These are phyloP conservation scores for Linum tenue DNA, from an alignment of 345 rosid species.

Conservation along the genomic window DNA sequence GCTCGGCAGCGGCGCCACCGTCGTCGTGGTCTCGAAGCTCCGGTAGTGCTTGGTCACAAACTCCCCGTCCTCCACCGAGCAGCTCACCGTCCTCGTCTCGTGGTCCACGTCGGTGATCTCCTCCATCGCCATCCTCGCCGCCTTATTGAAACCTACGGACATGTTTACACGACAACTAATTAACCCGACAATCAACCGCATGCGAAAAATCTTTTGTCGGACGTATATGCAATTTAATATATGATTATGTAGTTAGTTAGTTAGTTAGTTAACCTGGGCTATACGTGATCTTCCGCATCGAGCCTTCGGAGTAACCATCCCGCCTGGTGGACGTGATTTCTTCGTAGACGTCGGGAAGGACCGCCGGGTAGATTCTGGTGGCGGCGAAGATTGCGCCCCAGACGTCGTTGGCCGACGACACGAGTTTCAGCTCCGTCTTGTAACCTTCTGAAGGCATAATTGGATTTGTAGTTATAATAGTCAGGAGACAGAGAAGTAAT, in stretches of 20 bases:
- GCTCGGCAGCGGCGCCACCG: background rate
- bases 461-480: no score
- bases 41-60: background rate
- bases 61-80: background rate
- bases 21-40: background rate
- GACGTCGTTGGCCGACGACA: background rate
- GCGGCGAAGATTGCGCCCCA: background rate
- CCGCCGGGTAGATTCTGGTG: background rate
- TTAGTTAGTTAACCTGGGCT: background rate
- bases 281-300: background rate
- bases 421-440: background rate
- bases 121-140: background rate
- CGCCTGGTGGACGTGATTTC: background rate
- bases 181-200: no score
- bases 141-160: background rate
- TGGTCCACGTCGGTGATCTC: background rate
- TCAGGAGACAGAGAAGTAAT: no score
- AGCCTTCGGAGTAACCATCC: background rate
- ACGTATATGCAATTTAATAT: no score
- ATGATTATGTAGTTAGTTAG: no score
- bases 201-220: no score
- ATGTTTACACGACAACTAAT: background rate
- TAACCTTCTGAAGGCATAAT: background rate
- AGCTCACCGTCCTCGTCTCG: background rate
- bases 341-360: background rate